Conservation (phyloP, 2,329 filamentous ascomycete genomes). For the Curvularia spicifera region DNA sequence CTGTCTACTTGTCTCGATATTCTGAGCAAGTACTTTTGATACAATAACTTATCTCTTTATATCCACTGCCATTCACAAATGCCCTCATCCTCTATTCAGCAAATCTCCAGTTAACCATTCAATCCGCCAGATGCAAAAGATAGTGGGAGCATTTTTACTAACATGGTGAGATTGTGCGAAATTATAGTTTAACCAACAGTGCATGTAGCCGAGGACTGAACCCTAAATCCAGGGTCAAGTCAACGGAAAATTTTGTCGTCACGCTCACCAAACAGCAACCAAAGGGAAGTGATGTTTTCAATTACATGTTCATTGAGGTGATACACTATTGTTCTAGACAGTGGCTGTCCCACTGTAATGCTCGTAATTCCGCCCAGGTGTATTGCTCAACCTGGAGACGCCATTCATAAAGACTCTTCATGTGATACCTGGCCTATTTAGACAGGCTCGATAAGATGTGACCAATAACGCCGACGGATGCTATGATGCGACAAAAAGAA, state of each 20-base stretch:
- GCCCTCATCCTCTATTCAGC: no score
- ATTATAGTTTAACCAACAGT: background rate
- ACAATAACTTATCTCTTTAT: no score
- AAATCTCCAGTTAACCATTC: no score
- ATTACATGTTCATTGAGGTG: background rate
- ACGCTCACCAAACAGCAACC: background rate
- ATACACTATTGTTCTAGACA: background rate
- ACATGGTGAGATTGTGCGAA: background rate
- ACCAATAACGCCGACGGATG: constrained; percentile 34
- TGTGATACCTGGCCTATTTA: background rate
- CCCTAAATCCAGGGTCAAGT: no score
- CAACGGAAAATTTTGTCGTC: no score
- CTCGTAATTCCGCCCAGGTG: background rate
- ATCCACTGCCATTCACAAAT: no score
- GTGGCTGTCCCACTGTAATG: background rate
- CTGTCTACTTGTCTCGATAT: no score
- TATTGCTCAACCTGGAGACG: constrained; percentile 1
- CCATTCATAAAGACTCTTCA: constrained; percentile 2
- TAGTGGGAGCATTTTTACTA: background rate
- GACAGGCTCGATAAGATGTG: constrained; percentile 2
- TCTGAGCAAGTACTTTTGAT: no score
- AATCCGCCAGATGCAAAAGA: background rate
- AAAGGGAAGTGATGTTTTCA: background rate
- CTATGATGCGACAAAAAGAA: constrained; percentile 22
- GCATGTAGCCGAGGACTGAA: background rate